phyloP scores from a whole-genome alignment of 1,139 yeast species.

The Saccharomycopsis hybrid region DNA sequence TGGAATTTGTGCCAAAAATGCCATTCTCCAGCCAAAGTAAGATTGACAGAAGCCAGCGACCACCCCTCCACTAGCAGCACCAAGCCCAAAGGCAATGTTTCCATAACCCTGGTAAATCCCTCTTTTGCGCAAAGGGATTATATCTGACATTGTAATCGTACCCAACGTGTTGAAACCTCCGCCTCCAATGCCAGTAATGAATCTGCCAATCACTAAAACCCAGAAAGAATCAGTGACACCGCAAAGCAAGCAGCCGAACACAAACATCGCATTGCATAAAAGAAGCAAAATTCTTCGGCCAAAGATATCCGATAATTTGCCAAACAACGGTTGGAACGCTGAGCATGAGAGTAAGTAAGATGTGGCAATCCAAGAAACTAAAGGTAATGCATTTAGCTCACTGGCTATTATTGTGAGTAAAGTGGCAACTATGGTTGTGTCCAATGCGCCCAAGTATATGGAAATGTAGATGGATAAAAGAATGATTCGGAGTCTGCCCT shows the following conservation, averaged over 20 bases:
- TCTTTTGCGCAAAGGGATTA: conserved; percentile 50
- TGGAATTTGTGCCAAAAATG: conserved; percentile 59
- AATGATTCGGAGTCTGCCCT: conserved; percentile 23
- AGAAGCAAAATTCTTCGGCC: conserved; percentile 59
- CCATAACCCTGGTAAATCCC: conserved; percentile 59
- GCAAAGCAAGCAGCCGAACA: conserved; percentile 49
- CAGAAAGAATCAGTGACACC: conserved; percentile 38
- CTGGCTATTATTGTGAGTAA: conserved; percentile 57
- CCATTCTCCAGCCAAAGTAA: conserved; percentile 70
- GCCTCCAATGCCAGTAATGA: conserved; percentile 58
- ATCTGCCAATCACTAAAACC: conserved; percentile 52
- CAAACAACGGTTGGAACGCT: conserved; percentile 72
- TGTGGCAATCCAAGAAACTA: conserved; percentile 55
- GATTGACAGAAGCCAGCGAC: conserved; percentile 67
- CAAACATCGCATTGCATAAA: conserved; percentile 43
- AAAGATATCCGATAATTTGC: conserved; percentile 79
- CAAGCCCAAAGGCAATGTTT: conserved; percentile 59
- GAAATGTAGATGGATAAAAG: conserved; percentile 40
- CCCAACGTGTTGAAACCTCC: conserved; percentile 54
- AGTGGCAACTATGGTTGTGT: conserved; percentile 61
- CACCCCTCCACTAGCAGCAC: conserved; percentile 66
- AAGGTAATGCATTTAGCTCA: conserved; percentile 48
- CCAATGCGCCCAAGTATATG: conserved; percentile 52
- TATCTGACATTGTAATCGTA: conserved; percentile 50
- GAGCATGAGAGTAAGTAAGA: conserved; percentile 55